These are phyloP conservation scores for Anisodus tanguticus DNA, from an alignment of 257 asterid genomes.

Conservation along the genomic window DNA sequence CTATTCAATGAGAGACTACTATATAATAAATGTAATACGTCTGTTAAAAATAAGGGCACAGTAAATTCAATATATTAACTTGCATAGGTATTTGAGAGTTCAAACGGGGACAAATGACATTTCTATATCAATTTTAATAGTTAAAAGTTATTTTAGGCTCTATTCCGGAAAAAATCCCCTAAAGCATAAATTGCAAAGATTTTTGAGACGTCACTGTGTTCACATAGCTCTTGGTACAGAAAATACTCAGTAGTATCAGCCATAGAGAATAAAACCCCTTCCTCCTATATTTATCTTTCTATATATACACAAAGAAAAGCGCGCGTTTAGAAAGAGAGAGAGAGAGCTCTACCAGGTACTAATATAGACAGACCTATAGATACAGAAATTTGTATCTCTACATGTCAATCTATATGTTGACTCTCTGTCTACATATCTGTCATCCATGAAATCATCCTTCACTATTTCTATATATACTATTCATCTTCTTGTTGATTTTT, in stretches of 20 bases:
- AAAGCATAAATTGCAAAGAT: no score
- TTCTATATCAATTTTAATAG: no score
- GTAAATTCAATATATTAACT: no score
- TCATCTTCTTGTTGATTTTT: not conserved
- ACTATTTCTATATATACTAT: not conserved
- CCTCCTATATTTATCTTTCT: no score
- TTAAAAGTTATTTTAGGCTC: no score
- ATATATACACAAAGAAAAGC: not conserved
- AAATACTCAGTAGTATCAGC: not conserved
- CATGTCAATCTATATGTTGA: not conserved
- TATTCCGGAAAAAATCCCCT: no score
- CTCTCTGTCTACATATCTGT: not conserved
- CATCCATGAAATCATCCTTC: not conserved
- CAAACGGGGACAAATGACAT: no score
- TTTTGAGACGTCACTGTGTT: not conserved
- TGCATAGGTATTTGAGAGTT: no score
- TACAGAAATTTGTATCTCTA: not conserved
- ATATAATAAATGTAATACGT: no score
- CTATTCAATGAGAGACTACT: no score
- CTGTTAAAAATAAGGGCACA: no score
- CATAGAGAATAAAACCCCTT: not conserved
- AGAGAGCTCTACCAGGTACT: conserved; percentile 14
- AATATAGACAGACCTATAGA: not conserved
- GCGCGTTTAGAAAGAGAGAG: conserved; percentile 17
- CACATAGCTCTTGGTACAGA: not conserved